phyloP scores from a whole-genome alignment of 345 rosid species.

The Moricandia moricandioides region DNA sequence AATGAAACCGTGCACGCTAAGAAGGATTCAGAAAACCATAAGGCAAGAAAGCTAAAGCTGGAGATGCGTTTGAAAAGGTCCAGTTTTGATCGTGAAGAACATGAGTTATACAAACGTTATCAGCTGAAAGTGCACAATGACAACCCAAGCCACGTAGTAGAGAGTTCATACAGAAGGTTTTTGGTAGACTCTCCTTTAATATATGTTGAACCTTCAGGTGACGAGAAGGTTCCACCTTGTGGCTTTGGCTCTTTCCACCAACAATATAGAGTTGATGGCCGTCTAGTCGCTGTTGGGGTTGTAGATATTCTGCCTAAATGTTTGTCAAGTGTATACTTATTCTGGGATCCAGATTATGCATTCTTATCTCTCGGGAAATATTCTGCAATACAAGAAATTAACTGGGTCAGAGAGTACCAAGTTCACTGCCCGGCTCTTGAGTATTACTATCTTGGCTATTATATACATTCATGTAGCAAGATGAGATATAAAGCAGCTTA shows the following conservation, averaged over 20 bases:
- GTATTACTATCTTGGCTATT: conserved; percentile 95
- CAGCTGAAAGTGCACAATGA: conserved; percentile 89
- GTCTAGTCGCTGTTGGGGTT: conserved; percentile 88
- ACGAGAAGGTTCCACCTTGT: conserved; percentile 64
- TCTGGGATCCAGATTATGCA: conserved; percentile 98
- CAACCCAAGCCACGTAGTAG: conserved; percentile 52
- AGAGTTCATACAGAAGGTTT: conserved; percentile 62
- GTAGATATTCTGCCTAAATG: conserved; percentile 90
- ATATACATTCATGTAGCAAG: conserved; percentile 92
- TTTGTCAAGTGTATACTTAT: conserved; percentile 87
- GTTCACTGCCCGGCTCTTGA: conserved; percentile 65
- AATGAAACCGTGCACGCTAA: conserved; percentile 39
- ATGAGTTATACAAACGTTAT: conserved; percentile 68
- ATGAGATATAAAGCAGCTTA: conserved; percentile 99
- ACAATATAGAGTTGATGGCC: conserved; percentile 80
- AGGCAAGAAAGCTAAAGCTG: conserved; percentile 53
- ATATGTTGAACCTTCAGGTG: conserved; percentile 60
- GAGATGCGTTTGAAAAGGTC: conserved; percentile 81
- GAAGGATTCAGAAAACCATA: conserved; percentile 39
- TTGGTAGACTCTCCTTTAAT: conserved; percentile 85
- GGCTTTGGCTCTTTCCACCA: conserved; percentile 99
- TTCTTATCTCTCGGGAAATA: conserved; percentile 83
- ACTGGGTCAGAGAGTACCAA: conserved; percentile 75
- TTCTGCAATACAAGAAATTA: conserved; percentile 84
- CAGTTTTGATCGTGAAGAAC: conserved; percentile 87